These are phyloP conservation scores for Phytophthora kernoviae DNA, from an alignment of 352 stramenopile genomes.

Conservation along the genomic window DNA sequence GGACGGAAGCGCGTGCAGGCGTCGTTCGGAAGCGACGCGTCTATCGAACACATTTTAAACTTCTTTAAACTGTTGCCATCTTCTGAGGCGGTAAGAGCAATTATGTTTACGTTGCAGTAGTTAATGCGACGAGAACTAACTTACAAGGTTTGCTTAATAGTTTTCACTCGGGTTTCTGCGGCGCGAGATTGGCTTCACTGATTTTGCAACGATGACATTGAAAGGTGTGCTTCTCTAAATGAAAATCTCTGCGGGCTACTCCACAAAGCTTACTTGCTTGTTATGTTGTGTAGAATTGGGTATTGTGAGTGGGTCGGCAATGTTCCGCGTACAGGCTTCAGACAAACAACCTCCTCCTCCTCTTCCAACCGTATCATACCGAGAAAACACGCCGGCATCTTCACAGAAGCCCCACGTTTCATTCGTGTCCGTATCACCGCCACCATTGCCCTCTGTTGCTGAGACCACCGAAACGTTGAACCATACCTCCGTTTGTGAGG, in stretches of 20 bases:
- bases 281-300: constrained; percentile 57
- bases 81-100: constrained; percentile 31
- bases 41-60: constrained; percentile 61
- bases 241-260: neutral
- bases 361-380: constrained; percentile 6
- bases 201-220: constrained; percentile 66
- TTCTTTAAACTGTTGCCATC: constrained; percentile 59
- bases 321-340: constrained; percentile 73
- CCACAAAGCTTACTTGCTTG: constrained; percentile 3
- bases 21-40: constrained; percentile 57
- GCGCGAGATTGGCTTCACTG: constrained; percentile 55
- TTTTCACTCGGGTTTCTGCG: constrained; percentile 86
- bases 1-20: constrained; percentile 79
- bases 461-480: neutral
- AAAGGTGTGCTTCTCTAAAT: constrained; percentile 45
- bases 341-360: constrained; percentile 5
- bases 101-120: neutral
- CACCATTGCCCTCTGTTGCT: neutral
- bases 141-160: constrained; percentile 24
- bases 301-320: constrained; percentile 80
- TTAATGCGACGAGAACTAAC: constrained; percentile 6
- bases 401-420: constrained; percentile 19
- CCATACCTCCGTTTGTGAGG: neutral
- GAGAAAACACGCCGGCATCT: neutral
- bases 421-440: constrained; percentile 10